Evolutionary conservation across 2,329 filamentous ascomycete species (phyloP).

Genomic region (Dendrostoma leiphaemia): DNA sequence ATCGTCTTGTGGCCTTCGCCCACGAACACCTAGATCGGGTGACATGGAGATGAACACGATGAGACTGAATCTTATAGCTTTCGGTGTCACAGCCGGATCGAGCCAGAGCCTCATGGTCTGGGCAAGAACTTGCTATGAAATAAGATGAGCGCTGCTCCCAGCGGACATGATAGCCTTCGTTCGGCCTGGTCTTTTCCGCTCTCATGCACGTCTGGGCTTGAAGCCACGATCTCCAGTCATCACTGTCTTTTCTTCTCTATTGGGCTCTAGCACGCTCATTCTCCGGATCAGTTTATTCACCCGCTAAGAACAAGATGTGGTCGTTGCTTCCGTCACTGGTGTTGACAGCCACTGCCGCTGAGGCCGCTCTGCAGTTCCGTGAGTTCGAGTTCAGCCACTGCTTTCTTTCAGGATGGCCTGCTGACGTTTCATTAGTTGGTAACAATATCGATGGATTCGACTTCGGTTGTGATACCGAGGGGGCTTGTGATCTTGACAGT

Average conservation of each 20-base stretch:
- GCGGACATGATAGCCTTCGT: no score
- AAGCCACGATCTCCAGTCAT: neutral
- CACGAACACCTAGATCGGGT: no score
- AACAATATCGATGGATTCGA: constrained; percentile 46
- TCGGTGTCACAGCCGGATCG: no score
- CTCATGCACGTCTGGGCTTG: neutral
- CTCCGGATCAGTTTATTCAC: neutral
- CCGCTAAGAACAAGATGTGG: neutral
- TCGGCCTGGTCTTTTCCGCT: neutral
- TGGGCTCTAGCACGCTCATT: neutral
- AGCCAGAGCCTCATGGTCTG: no score
- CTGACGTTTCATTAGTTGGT: constrained; percentile 23
- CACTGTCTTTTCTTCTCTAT: neutral
- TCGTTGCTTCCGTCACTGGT: neutral
- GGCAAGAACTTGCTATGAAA: no score
- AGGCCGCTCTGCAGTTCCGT: neutral
- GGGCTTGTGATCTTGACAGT: constrained; percentile 34
- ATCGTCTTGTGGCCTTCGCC: no score
- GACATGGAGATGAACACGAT: no score
- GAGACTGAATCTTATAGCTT: no score
- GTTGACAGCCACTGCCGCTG: neutral
- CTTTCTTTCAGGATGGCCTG: neutral
- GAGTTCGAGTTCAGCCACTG: neutral
- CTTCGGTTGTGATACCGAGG: constrained; percentile 42
- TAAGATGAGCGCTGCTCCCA: no score